Conservation (phyloP, 495 filamentous ascomycete species). For the Neurospora terricola region DNA sequence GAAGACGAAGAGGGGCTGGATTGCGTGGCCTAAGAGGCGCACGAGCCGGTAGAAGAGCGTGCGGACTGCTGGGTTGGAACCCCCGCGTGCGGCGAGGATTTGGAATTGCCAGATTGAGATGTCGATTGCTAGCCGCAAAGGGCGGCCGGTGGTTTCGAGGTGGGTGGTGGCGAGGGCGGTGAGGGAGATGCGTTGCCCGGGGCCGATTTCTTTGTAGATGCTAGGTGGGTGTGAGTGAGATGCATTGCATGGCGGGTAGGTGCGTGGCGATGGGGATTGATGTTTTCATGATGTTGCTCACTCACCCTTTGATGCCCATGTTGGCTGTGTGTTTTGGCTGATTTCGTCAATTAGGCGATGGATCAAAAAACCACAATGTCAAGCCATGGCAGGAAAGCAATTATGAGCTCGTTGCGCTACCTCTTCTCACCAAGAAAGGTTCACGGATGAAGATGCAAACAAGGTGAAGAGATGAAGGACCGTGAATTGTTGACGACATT, state of each 20-base stretch:
- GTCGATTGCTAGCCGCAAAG: constrained; percentile 84
- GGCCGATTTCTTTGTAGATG: constrained; percentile 80
- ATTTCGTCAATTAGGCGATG: no score
- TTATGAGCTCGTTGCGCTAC: neutral
- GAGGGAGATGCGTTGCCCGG: constrained; percentile 69
- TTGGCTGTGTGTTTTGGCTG: neutral
- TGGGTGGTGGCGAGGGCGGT: constrained; percentile 72
- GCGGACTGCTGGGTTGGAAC: constrained; percentile 80
- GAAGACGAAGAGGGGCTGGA: constrained; percentile 91
- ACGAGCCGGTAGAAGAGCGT: constrained; percentile 89
- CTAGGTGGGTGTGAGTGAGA: constrained; percentile 30
- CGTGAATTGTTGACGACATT: constrained; percentile 21
- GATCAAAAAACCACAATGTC: neutral
- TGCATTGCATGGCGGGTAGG: neutral
- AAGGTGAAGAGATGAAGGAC: neutral
- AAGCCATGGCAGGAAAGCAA: neutral
- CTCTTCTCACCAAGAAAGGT: neutral
- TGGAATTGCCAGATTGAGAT: constrained; percentile 98
- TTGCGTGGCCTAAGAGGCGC: constrained; percentile 66
- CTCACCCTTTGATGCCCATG: constrained; percentile 56
- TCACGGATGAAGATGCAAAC: neutral
- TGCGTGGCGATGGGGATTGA: neutral
- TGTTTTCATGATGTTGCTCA: neutral
- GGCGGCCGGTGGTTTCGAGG: constrained; percentile 56
- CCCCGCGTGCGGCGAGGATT: constrained; percentile 71